These are phyloP conservation scores for Pseudogymnoascus destructans DNA, from an alignment of 2,329 filamentous ascomycete species.

Conservation along the genomic window DNA sequence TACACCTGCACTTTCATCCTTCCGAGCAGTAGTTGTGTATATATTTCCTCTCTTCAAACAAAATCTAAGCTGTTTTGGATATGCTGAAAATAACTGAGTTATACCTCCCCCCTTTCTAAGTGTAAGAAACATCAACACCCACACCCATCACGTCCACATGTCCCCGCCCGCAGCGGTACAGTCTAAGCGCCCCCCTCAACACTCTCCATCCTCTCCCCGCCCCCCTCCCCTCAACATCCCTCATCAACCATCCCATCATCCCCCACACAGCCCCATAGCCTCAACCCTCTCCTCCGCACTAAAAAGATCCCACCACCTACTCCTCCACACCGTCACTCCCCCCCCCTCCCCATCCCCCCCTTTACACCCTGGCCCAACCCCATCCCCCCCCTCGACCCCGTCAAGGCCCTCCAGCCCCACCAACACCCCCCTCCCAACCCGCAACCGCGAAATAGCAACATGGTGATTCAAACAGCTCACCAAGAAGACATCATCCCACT, in stretches of 20 bases:
- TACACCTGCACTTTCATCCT: background rate
- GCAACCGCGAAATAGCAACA: constrained; percentile 42
- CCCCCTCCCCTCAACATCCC: background rate
- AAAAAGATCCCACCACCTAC: constrained; percentile 50
- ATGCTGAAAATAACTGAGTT: background rate
- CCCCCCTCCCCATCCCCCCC: constrained; percentile 23
- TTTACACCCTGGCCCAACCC: constrained; percentile 16
- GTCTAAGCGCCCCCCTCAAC: background rate
- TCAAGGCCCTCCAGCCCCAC: constrained; percentile 37
- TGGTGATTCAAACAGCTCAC: constrained; percentile 51
- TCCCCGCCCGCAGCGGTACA: too few species aligned
- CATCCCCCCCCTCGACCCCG: constrained; percentile 16
- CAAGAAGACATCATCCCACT: constrained; percentile 49
- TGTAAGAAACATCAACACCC: background rate
- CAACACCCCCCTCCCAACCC: constrained; percentile 42
- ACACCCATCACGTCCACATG: too few species aligned
- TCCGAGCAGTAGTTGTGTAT: background rate
- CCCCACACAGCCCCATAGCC: constrained; percentile 46
- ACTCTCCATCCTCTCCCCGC: background rate
- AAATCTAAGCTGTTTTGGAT: background rate
- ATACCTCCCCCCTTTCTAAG: background rate
- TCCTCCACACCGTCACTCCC: constrained; percentile 42
- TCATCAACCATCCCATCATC: constrained; percentile 36
- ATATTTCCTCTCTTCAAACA: background rate
- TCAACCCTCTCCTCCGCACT: constrained; percentile 38